Evolutionary conservation across 306 rosid genomes (phyloP), one percentile per base, ranked within the genome.

Genomic region (Sechiopsis laciniata): DNA sequence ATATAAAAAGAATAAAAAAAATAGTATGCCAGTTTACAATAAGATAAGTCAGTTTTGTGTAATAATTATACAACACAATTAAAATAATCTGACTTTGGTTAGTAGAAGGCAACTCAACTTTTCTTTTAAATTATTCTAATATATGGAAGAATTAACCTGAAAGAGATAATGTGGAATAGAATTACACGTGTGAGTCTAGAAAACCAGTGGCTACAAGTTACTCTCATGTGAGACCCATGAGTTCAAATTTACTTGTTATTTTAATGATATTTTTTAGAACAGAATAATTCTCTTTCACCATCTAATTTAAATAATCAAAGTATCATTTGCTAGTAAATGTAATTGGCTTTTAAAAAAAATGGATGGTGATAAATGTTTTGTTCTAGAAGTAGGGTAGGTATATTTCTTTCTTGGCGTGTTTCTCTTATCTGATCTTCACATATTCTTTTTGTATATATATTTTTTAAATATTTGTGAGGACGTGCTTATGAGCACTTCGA

Each of bases 151-250:
- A 42, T 42, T 42, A 50, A 50, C 22, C 19, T 22, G 58, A 46
- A 21, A 20, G 6, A 46, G 55, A 48, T 63, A 63, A 63, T 16
- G 56, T 46, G 40, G 40, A 48, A 46, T 46, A 20, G 40, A 48
- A 46, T 67, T 21, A 67, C 56, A 67, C 40, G 8, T 2, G 20
- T 51, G 32, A 68, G 40, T 67, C 42, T 68, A 6, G 57, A n/a
- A 22, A 45, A 45, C 48, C 10, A 68, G 45, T 69, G 45, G 57
- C 73, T 46, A 54, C 35, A 19, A 72, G 75, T 55, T 53, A 72
- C 53, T 72, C 63, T 55, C 75, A 72, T 55, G 65, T 72, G 75
- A 12, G 61, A 45, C 35, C 13, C 73, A 68, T 46, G 5, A 45
- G 73, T 67, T 20, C 13, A 20, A 48, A 21, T 67, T 46, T 45